Conservation (phyloP, 1,139 yeast species). For the Arxiozyma slooffiae region DNA sequence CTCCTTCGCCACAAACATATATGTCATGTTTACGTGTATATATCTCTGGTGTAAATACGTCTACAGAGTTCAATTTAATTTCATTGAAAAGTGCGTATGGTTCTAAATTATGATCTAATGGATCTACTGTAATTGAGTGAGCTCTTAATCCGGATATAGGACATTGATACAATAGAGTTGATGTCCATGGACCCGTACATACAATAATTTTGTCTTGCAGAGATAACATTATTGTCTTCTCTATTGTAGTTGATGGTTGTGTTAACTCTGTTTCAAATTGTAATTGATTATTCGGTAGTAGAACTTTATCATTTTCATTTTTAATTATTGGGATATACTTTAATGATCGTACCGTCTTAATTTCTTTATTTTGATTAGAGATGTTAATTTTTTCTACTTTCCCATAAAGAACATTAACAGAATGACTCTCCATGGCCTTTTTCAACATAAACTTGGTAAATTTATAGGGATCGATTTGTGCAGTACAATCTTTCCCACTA, state of each 20-base stretch:
- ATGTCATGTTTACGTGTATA: slow-evolving; percentile 95
- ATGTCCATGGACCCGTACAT: slow-evolving; percentile 93
- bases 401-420: slow-evolving; percentile 77
- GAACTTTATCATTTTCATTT: neutral
- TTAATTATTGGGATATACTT: slow-evolving; percentile 46
- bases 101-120: slow-evolving; percentile 44
- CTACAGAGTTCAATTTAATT: slow-evolving; percentile 52
- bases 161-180: slow-evolving; percentile 76
- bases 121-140: slow-evolving; percentile 86
- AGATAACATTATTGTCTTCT: neutral
- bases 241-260: too few relatives aligned
- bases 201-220: slow-evolving; percentile 57
- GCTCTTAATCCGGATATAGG: slow-evolving; percentile 90
- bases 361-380: neutral
- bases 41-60: slow-evolving; percentile 80
- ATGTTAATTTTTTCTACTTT: slow-evolving; percentile 63
- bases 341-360: neutral
- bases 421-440: slow-evolving; percentile 74
- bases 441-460: slow-evolving; percentile 74
- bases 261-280: neutral
- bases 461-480: slow-evolving; percentile 93
- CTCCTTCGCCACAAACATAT: slow-evolving; percentile 96
- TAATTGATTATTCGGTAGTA: too few relatives aligned
- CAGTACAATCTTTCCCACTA: slow-evolving; percentile 84
- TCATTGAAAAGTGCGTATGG: slow-evolving; percentile 95